Base-by-base conservation (phyloP, 2,329 filamentous ascomycete species). In the Tympanopsis confertula region DNA sequence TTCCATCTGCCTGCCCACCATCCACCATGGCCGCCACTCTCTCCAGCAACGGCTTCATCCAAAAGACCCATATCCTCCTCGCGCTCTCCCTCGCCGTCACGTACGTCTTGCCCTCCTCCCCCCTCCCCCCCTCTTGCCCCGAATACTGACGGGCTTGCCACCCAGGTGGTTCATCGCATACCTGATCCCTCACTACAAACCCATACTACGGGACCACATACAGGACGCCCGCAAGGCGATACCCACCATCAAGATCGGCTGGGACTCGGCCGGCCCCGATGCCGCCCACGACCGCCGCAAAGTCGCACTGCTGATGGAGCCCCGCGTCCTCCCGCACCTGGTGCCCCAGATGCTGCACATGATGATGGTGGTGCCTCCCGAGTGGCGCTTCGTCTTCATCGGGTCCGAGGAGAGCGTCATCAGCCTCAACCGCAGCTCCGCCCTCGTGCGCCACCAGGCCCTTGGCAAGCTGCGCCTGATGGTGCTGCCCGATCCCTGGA, bases 361-460 rank as follows among this genome's bases (percentile, higher is more conserved):
- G 62, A 63, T 68, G 22, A 54, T 62, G 3, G 65, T 71, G 17
- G 63, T 70, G 2, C 68, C 68, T 2, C 62, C 65, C 5, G 69
- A 73, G 47, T 74, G 69, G 69, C 63, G 62, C 33, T 70, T 72
- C 49, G 48, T 68, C 42, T 70, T 72, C 48, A 58, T 72, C 43
- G 68, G 69, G 37, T 65, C 68, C 20, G 57, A 62, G 22, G 53
- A 62, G 45, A 71, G 67, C 38, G 59, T 68, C 18, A 52, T 59
- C 32, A 59, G 57, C 42, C 53, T 74, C 7, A 58, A 57, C 18
- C 55, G 65, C 30, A 61, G 62, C 39, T 61, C 60, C 38, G 61
- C 66, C 18, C 63, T 66, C 36, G 61, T 65, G 46, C 58, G 66
- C 42, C 68, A 71, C 46, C 60, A 66, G 45, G 55, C 59, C 17